These are phyloP conservation scores for Taphrina wiesneri DNA, from an alignment of 1,139 yeast genomes.

Conservation along the genomic window DNA sequence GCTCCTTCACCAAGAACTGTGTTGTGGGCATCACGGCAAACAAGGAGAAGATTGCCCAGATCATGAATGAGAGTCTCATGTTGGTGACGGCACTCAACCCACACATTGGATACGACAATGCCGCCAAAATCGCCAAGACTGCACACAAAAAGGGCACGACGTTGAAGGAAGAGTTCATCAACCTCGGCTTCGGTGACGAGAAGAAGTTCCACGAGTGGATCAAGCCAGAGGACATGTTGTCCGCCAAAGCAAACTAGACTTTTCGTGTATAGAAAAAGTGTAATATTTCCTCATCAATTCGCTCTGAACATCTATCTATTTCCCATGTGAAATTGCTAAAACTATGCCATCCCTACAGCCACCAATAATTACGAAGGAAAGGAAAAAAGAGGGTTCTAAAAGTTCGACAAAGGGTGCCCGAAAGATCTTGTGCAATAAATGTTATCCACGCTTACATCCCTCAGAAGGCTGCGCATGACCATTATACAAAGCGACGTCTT, in stretches of 20 bases:
- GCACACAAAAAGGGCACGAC: constrained; percentile 98
- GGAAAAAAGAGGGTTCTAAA: neutral
- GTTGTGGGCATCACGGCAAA: constrained; percentile 93
- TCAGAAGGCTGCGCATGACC: constrained; percentile 17
- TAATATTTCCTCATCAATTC: too few relatives aligned
- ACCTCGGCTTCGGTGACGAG: constrained; percentile 77
- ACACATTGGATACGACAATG: constrained; percentile 95
- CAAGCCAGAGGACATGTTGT: constrained; percentile 91
- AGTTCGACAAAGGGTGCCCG: neutral
- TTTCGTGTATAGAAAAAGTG: neutral
- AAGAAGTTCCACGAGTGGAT: constrained; percentile 92
- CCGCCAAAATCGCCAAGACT: constrained; percentile 96
- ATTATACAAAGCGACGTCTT: constrained; percentile 29
- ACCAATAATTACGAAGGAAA: neutral
- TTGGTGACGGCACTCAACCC: constrained; percentile 98
- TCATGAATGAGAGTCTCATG: constrained; percentile 92
- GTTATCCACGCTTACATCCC: constrained; percentile 28
- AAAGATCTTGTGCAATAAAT: neutral
- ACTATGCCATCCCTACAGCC: neutral
- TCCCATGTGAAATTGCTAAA: neutral
- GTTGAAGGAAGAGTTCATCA: constrained; percentile 88
- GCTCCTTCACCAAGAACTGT: constrained; percentile 90
- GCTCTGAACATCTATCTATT: neutral
- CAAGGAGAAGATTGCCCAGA: constrained; percentile 78
- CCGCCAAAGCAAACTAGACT: neutral